Base-by-base conservation (phyloP, 768 basidiomycete species). In the Tephrocybe sp. region DNA sequence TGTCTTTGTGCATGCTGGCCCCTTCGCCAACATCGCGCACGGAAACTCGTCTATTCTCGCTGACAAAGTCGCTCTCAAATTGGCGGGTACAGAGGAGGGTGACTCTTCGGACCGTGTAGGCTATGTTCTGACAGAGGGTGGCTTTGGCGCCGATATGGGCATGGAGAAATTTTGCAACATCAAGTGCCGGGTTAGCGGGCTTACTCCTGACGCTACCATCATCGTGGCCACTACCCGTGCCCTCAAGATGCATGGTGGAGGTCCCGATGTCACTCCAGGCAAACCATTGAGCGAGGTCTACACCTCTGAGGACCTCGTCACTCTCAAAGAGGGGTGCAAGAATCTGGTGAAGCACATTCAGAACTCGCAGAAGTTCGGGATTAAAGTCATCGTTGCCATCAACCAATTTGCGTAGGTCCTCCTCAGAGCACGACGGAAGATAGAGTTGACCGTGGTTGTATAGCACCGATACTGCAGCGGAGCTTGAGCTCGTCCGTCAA, bases 151-250 rank as follows among this genome's bases (percentile, higher is more conserved):
- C 18, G 96, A 99, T 68, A 99, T 98, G 85, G 96, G 93, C 33
- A 92, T 95, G 92, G 93, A 94, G 73, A 97, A 99, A 70, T 99
- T 98, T 80, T 98, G 93, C 79, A 98, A 98, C 72, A 98, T 99
- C 79, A 99, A 99, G 70, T 98, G 95, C 69, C 86, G 96, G 54
- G 78, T 89, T 51, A 94, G 91, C 55, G 96, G 95, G 42, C 80
- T 98, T 64, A 88, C 77, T 50, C 97, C 97, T 8, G 92, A 99
- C 69, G 96, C 93, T 3, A 88, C 88, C 32, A 84, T 99, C 58
- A 90, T 99, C 61, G 96, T 99, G 47, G 97, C 96, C 6, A 99
- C 96, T 3, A 94, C 96, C 24, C 89, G 96, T 58, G 96, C 96
- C 18, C 75, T 99, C 55, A 99, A 98, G 80, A 99, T 99, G 96